A percentile compares a stretch with the other conserved stretches of the same genome.
phyloP scores from a whole-genome alignment of 2,329 filamentous ascomycete genomes.

The Sporothrix inflata region DNA sequence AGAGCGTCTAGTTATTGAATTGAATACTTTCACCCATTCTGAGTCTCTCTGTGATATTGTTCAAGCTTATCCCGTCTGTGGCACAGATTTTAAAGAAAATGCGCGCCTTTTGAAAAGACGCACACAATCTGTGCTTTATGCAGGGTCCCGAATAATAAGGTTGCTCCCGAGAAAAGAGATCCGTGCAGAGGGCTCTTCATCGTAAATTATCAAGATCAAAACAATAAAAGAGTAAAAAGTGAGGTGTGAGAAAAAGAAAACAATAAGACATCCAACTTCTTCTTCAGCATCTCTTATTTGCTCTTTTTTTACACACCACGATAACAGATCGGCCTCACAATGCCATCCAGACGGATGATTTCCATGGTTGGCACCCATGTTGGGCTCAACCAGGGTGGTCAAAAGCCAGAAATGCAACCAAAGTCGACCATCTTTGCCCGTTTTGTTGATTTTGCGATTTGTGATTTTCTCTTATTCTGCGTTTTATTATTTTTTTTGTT shows the following conservation, averaged over 20 bases:
- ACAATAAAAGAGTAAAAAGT: background rate
- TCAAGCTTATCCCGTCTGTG: background rate
- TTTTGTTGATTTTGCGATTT: background rate
- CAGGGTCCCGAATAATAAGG: conserved; percentile 1
- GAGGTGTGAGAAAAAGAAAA: background rate
- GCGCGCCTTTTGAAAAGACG: background rate
- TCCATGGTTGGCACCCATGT: background rate
- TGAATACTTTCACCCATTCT: too few species aligned
- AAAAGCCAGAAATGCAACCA: conserved; percentile 1
- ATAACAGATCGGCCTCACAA: background rate
- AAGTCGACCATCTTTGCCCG: background rate
- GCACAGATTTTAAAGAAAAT: background rate
- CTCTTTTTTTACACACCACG: background rate
- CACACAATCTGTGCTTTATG: background rate
- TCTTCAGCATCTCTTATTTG: background rate
- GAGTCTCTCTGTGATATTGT: too few species aligned
- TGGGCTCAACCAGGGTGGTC: background rate
- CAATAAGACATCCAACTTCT: background rate
- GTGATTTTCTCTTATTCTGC: background rate
- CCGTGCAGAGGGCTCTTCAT: background rate
- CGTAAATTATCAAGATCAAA: background rate
- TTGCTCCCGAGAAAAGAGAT: background rate
- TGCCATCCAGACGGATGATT: background rate
- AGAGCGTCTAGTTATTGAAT: too few species aligned
- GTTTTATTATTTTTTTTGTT: conserved; percentile 15